Evolutionary conservation across 441 rosid species (phyloP).

Genomic region (Populus hybrid): DNA sequence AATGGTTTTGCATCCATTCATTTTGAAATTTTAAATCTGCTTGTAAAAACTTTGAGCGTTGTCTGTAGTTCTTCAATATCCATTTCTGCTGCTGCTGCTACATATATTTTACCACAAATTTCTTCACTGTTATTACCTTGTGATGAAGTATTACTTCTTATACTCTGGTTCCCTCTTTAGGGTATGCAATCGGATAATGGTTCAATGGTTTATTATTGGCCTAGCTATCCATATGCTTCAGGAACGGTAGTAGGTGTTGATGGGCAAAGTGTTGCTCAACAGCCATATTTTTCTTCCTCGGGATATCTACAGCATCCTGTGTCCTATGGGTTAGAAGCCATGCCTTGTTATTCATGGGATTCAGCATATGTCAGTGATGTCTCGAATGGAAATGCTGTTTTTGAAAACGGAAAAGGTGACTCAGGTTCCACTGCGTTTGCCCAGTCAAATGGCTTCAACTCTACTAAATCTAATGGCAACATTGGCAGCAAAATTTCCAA

Average conservation of each 20-base stretch:
- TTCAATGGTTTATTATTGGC: conserved; percentile 40
- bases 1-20: no score
- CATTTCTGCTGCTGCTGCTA: neutral
- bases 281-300: conserved; percentile 40
- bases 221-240: conserved; percentile 46
- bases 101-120: neutral
- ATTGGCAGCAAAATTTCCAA: conserved; percentile 29
- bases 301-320: conserved; percentile 47
- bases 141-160: neutral
- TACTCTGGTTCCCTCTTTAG: conserved; percentile 28
- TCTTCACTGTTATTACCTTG: neutral
- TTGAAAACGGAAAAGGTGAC: conserved; percentile 28
- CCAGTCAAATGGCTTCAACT: conserved; percentile 28
- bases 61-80: neutral
- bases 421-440: conserved; percentile 30
- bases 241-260: conserved; percentile 38
- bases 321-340: conserved; percentile 45
- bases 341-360: conserved; percentile 48
- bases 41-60: neutral
- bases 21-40: neutral
- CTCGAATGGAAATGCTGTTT: conserved; percentile 32
- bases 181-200: conserved; percentile 45
- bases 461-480: conserved; percentile 31
- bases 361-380: conserved; percentile 37
- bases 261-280: conserved; percentile 42